Evolutionary conservation across 139 green algal species (phyloP).

Genomic region (Chlamydomonas sp.): DNA sequence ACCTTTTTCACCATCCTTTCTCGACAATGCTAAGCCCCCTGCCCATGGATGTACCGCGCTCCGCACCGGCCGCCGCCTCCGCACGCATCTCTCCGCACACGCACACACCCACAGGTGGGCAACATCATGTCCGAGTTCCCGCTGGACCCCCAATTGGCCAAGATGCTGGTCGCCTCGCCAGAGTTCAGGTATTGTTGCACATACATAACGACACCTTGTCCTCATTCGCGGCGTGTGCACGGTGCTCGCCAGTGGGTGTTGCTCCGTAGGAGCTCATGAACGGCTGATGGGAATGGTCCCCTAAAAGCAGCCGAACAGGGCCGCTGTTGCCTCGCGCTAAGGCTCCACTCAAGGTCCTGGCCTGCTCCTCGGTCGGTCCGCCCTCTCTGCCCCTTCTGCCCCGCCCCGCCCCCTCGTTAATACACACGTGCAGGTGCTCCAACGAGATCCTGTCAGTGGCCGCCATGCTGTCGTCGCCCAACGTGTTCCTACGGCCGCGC

Average conservation of each 20-base stretch:
- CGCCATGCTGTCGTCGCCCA: conserved; percentile 96
- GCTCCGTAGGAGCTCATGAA: too few species aligned
- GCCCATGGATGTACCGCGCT: conserved; percentile 12
- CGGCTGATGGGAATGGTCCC: too few species aligned
- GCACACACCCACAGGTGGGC: conserved; percentile 69
- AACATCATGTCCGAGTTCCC: conserved; percentile 98
- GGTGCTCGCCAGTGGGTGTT: too few species aligned
- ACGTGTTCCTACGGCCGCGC: conserved; percentile 93
- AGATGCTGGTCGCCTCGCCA: conserved; percentile 95
- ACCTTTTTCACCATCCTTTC: neutral
- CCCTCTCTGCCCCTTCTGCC: too few species aligned
- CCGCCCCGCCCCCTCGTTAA: too few species aligned
- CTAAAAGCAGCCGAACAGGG: too few species aligned
- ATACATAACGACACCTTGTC: too few species aligned
- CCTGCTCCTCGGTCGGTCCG: too few species aligned
- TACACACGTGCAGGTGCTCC: conserved; percentile 88
- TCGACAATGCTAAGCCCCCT: neutral
- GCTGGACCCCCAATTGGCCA: conserved; percentile 97
- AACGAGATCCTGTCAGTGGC: conserved; percentile 98
- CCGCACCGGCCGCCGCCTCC: neutral
- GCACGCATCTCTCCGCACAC: neutral
- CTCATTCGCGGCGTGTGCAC: too few species aligned
- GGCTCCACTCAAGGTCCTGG: too few species aligned
- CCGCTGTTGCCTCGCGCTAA: too few species aligned
- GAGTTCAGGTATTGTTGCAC: conserved; percentile 79